Evolutionary conservation across 2,329 filamentous ascomycete genomes (phyloP), one percentile per base, ranked within the genome.

Genomic region (Penicillium capsulatum): DNA sequence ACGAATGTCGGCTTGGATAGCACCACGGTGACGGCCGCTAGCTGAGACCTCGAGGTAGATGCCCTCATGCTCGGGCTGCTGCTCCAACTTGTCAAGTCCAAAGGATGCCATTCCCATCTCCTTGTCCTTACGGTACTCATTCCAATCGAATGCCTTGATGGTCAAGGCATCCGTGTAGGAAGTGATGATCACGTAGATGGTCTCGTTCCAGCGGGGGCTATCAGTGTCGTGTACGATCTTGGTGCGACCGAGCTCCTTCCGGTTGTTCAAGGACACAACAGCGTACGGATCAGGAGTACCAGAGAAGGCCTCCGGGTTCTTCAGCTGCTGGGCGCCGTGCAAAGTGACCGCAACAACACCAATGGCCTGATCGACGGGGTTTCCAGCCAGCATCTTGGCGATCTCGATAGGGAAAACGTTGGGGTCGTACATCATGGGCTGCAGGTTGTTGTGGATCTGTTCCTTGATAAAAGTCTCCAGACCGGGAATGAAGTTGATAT

Each of bases 321-420:
- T 97, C 54, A 98, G 79, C 24, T 90, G 89, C 51, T 90, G 82
- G 2, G 90, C 92, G 28, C 88, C 86, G 63, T 98, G 88, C 47
- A 98, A 77, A 5, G 89, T 95, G 45, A 98, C 74, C 16, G 91
- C 91, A 37, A 98, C 68, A 7, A 98, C 90, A 63, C 92, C 92
- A 57, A 98, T 88, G 8, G 92, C 92, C 67, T 95, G 87, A 62
- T 98, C 94, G 35, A 98, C 86, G 0, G 92, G 82, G 42, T 86
- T 91, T 43, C 92, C 92, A 30, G 91, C 86, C 49, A 98, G 75
- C 87, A 98, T 92, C 76, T 98, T 97, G 54, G 92, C 92, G 40
- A 98, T 88, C 61, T 98, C 92, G 51, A 98, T 92, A 11, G 92
- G 92, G 74, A 98, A 98, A 34, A 97, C 89, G 55, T 98, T 95